phyloP scores from a whole-genome alignment of 495 filamentous ascomycete genomes.

The Sordaria brevicollis region DNA sequence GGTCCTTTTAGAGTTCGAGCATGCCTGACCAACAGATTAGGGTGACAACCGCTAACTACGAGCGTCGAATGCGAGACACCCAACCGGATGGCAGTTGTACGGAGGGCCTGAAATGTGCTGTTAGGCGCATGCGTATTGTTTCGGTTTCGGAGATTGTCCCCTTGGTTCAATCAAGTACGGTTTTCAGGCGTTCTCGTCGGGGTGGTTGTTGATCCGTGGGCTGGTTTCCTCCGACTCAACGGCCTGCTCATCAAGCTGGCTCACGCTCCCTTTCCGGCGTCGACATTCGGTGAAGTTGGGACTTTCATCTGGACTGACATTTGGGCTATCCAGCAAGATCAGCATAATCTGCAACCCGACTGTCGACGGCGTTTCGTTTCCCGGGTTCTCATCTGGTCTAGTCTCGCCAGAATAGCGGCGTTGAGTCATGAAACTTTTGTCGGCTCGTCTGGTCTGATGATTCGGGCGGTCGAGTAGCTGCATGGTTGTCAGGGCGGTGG shows the following conservation, averaged over 20 bases:
- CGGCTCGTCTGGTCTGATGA: not conserved
- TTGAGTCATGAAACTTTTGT: not conserved
- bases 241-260: not conserved
- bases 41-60: not conserved
- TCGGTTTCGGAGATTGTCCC: not conserved
- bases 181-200: not conserved
- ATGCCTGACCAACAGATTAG: not conserved
- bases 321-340: not conserved
- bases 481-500: not conserved
- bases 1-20: not conserved
- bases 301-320: not conserved
- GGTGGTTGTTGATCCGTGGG: not conserved
- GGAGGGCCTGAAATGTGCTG: no score
- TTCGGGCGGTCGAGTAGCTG: not conserved
- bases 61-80: no score
- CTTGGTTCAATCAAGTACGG: not conserved
- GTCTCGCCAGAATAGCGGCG: not conserved
- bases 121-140: no score
- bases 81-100: no score
- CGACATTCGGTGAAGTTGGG: not conserved
- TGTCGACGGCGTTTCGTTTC: not conserved
- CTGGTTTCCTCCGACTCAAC: not conserved
- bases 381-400: not conserved
- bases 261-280: not conserved
- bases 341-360: not conserved